phyloP scores from a whole-genome alignment of 2,329 filamentous ascomycete genomes.

The Aspergillus vadensis region DNA sequence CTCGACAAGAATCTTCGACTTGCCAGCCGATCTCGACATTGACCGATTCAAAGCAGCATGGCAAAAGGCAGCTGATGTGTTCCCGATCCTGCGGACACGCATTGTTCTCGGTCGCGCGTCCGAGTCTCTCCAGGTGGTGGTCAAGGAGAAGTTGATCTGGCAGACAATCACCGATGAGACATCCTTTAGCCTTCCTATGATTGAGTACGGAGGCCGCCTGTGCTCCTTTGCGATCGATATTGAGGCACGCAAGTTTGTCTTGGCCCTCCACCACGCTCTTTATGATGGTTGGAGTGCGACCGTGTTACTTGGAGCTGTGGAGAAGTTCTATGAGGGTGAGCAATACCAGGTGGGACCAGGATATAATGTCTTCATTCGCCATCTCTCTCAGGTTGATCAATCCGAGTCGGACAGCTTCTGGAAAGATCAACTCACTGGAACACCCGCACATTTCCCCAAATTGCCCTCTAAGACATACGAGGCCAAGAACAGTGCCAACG shows the following conservation, averaged over 20 bases:
- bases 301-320: background rate
- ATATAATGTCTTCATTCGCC: background rate
- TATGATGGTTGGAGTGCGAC: conserved; percentile 9
- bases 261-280: conserved; percentile 22
- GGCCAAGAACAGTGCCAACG: background rate
- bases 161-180: conserved; percentile 1
- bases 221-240: background rate
- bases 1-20: background rate
- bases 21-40: conserved; percentile 17
- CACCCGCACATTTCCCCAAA: background rate
- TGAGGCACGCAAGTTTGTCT: conserved; percentile 6
- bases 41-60: background rate
- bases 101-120: background rate
- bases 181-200: background rate
- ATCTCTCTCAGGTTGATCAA: background rate
- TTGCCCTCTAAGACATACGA: background rate
- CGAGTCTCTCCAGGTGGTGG: conserved; percentile 1
- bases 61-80: background rate
- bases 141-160: background rate
- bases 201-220: conserved; percentile 12
- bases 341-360: background rate
- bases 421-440: background rate
- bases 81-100: background rate
- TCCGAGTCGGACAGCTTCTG: background rate
- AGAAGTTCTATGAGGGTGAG: background rate